Evolutionary conservation across 106 monocot species (phyloP).

Genomic region (Acorus calamus): DNA sequence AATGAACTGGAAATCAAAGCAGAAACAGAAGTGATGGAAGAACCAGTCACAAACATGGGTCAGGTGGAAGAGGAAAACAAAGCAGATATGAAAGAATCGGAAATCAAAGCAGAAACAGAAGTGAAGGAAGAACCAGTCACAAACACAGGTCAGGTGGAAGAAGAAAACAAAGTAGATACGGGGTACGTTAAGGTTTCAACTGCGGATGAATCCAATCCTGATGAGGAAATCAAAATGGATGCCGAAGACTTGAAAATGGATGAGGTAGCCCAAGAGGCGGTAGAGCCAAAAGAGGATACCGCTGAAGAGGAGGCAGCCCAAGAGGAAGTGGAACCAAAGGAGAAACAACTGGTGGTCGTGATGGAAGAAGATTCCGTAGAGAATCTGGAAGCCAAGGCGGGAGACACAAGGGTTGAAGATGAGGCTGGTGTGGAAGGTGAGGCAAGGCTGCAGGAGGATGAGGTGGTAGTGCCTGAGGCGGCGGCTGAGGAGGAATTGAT

Average conservation of each 20-base stretch:
- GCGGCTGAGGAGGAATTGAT: slow-evolving; percentile 5
- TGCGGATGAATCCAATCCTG: too few species aligned
- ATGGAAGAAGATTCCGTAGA: slow-evolving; percentile 4
- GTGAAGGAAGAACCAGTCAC: background rate
- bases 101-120: background rate
- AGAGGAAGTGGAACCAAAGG: too few species aligned
- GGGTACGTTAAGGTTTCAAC: too few species aligned
- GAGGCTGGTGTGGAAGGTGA: background rate
- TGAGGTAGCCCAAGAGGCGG: background rate
- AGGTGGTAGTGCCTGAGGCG: slow-evolving; percentile 7
- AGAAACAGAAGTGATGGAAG: background rate
- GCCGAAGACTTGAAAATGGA: background rate
- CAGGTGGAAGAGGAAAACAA: slow-evolving; percentile 10
- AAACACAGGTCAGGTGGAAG: background rate
- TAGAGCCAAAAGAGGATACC: background rate
- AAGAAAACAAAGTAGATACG: background rate
- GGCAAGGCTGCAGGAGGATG: slow-evolving; percentile 4
- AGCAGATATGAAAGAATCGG: background rate
- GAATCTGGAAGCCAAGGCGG: slow-evolving; percentile 2
- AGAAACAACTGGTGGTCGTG: too few species aligned
- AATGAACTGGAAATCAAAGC: background rate
- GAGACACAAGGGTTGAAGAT: background rate
- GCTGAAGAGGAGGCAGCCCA: background rate
- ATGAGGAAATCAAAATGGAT: background rate
- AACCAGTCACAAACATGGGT: background rate